phyloP scores from a whole-genome alignment of 2,329 filamentous ascomycete genomes.

The Colletotrichum limetticola region DNA sequence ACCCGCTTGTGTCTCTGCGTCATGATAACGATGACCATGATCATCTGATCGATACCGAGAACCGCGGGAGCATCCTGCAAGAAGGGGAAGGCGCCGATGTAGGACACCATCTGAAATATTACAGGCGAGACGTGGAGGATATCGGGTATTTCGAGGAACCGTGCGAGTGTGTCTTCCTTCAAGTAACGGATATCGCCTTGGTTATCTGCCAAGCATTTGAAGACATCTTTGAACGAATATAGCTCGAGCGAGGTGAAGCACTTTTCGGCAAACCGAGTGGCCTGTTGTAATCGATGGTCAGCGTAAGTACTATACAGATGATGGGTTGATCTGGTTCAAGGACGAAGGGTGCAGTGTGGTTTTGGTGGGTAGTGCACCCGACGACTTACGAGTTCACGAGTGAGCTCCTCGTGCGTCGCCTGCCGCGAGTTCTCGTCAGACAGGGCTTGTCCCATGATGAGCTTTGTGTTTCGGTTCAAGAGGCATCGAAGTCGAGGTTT shows the following conservation, averaged over 20 bases:
- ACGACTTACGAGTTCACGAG: constrained; percentile 59
- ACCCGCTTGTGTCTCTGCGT: constrained; percentile 76
- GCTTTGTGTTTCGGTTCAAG: neutral
- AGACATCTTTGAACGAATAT: constrained; percentile 79
- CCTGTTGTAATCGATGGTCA: constrained; percentile 51
- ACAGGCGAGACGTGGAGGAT: constrained; percentile 74
- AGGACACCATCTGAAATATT: constrained; percentile 77
- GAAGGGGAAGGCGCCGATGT: constrained; percentile 79
- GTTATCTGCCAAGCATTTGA: constrained; percentile 74
- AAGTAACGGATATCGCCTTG: constrained; percentile 72
- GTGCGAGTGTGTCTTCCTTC: constrained; percentile 75
- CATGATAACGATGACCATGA: constrained; percentile 79
- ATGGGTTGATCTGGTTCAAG: neutral
- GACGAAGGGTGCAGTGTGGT: neutral
- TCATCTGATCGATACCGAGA: constrained; percentile 74
- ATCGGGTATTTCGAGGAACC: constrained; percentile 80
- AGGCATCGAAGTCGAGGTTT: neutral
- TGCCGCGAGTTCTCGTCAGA: constrained; percentile 57
- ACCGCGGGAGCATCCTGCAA: constrained; percentile 76
- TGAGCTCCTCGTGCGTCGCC: constrained; percentile 63
- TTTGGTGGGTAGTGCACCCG: neutral
- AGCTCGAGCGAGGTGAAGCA: constrained; percentile 79
- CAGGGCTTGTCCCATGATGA: constrained; percentile 62
- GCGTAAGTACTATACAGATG: neutral
- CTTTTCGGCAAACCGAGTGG: constrained; percentile 72